Evolutionary conservation across 495 filamentous ascomycete genomes (phyloP), one percentile per base, ranked within the genome.

Genomic region (Podospora appendiculata): DNA sequence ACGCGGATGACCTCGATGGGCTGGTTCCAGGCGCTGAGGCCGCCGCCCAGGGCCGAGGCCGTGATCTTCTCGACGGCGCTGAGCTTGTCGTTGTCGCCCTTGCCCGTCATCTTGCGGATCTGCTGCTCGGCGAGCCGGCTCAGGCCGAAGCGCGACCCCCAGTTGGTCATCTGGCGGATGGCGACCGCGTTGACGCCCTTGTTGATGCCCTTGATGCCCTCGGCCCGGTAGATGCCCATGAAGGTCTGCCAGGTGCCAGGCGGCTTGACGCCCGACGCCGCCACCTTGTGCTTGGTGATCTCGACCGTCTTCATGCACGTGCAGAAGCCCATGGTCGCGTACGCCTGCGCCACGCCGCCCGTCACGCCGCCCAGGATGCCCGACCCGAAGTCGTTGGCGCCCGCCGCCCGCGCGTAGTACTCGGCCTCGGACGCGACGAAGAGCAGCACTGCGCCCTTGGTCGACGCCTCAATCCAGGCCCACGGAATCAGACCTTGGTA

Each of bases 241-340:
- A 98, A 98, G 48, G 92, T 96, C 45, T 78, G 78, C 66, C 93
- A 91, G 50, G 94, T 97, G 62, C 90, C 83, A 3, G 85, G 87
- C 16, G 88, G 88, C 73, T 90, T 89, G 38, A 84, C 79, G 60
- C 93, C 93, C 32, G 76, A 58, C 8, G 89, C 84, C 4, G 91
- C 90, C 65, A 94, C 74, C 80, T 96, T 96, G 77, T 93, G 88
- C 74, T 95, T 90, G 63, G 93, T 98, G 74, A 98, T 98, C 76
- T 97, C 94, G 55, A 96, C 94, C 51, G 93, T 98, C 84, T 98
- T 98, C 93, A 98, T 98, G 81, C 93, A 98, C 39, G 93, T 98
- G 73, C 93, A 98, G 83, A 98, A 98, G 52, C 93, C 93, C 90
- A 98, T 96, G 58, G 93, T 98, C 52, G 93, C 93, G 68, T 98